Conservation (phyloP, 2,329 filamentous ascomycete genomes). For the Paracoccidioides lutzii region DNA sequence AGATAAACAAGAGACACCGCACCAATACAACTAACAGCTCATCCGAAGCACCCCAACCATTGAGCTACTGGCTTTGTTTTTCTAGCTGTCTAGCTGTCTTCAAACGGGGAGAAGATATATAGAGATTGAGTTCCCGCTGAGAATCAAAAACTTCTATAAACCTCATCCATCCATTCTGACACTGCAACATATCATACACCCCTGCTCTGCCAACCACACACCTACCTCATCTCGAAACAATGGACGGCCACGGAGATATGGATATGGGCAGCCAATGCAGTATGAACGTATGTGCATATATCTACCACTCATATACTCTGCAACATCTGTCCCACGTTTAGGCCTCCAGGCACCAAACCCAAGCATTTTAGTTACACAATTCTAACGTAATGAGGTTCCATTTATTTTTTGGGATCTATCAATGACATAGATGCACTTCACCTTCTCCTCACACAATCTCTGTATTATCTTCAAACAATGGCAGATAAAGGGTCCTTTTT, state of each 20-base stretch:
- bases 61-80: no score
- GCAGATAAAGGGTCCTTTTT: constrained; percentile 63
- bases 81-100: no score
- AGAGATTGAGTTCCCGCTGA: not conserved
- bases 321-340: not conserved
- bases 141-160: not conserved
- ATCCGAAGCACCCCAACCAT: no score
- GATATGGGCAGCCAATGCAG: constrained; percentile 58
- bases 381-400: not conserved
- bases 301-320: not conserved
- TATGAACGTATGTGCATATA: constrained; percentile 61
- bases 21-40: no score
- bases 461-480: constrained; percentile 92
- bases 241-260: constrained; percentile 39
- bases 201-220: not conserved
- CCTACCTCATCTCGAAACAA: not conserved
- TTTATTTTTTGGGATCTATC: no score
- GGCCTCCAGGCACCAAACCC: no score
- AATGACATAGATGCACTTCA: constrained; percentile 84
- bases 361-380: not conserved
- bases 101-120: not conserved
- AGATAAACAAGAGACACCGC: no score
- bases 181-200: not conserved
- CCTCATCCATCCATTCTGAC: no score
- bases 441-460: constrained; percentile 83